Evolutionary conservation across 352 stramenopile genomes (phyloP), one percentile per base, ranked within the genome.

Genomic region (Globisporangium paroecandrum): DNA sequence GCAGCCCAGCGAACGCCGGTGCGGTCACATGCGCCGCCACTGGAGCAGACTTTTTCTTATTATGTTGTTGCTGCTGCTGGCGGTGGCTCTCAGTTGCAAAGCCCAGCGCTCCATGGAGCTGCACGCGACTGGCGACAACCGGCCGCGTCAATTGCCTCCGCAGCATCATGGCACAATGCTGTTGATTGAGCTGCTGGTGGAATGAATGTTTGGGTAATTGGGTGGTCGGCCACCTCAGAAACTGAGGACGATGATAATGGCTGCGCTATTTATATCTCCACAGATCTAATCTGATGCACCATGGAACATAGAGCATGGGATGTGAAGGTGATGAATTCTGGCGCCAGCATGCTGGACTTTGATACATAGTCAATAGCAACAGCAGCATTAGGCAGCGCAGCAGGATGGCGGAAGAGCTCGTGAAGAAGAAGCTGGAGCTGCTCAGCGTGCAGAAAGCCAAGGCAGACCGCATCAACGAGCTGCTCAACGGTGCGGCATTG

Each of bases 391-490:
- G 12, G 38, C 5, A 34, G 43, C 4, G 62, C 22, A 20, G 10
- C 24, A 61, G 38, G 27, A 84, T 74, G 71, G 73, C 73, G 29
- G 79, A 91, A 24, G 80, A 89, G 60, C 76, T 94, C 34, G 80
- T 90, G 53, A 82, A 82, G 66, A 89, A 94, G 75, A 91, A 94
- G 51, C 71, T 90, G 47, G 83, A 91, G 76, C 71, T 94, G 65
- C 82, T 94, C 15, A 74, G 69, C 38, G 77, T 81, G 58, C 86
- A 94, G 69, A 87, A 82, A 51, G 73, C 79, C 71, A 90, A 91
- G 64, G 77, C 72, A 7, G 73, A 86, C 22, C 75, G 75, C 58
- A 77, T 94, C 64, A 66, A 91, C 58, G 80, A 82, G 58, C 74
- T 92, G 0, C 69, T 92, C 10, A 79, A 75, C 22, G 81, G 81